These are phyloP conservation scores for Flaveria ramosissima DNA, from an alignment of 129 eudicot species.

Conservation along the genomic window DNA sequence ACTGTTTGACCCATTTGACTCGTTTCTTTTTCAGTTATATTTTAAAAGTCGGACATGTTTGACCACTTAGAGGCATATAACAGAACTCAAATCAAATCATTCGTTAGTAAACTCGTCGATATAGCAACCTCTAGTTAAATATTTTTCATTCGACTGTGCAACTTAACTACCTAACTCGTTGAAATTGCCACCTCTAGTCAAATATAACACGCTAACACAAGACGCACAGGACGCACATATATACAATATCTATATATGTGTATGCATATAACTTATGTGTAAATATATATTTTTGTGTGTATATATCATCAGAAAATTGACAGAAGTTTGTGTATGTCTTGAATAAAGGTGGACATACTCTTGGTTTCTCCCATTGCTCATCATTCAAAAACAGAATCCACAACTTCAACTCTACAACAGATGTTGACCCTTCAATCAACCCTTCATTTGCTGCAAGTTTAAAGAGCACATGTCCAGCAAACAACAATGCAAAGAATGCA, in stretches of 20 bases:
- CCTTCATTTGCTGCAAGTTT: slow-evolving; percentile 61
- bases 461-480: slow-evolving; percentile 47
- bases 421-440: slow-evolving; percentile 56
- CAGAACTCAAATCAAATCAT: background rate
- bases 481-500: slow-evolving; percentile 53
- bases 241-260: background rate
- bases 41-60: background rate
- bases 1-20: background rate
- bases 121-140: background rate
- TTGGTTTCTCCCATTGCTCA: slow-evolving; percentile 79
- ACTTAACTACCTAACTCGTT: background rate
- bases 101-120: background rate
- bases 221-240: background rate
- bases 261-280: too few species aligned
- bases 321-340: background rate
- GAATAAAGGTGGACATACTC: slow-evolving; percentile 61
- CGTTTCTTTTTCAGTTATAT: background rate
- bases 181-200: too few species aligned
- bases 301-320: background rate
- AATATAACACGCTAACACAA: too few species aligned
- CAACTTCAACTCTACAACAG: slow-evolving; percentile 63
- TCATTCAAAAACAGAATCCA: slow-evolving; percentile 64
- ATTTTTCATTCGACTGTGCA: background rate
- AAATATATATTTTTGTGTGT: too few species aligned
- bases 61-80: background rate